Evolutionary conservation across 352 stramenopile genomes (phyloP).

Genomic region (Globisporangium parvum): DNA sequence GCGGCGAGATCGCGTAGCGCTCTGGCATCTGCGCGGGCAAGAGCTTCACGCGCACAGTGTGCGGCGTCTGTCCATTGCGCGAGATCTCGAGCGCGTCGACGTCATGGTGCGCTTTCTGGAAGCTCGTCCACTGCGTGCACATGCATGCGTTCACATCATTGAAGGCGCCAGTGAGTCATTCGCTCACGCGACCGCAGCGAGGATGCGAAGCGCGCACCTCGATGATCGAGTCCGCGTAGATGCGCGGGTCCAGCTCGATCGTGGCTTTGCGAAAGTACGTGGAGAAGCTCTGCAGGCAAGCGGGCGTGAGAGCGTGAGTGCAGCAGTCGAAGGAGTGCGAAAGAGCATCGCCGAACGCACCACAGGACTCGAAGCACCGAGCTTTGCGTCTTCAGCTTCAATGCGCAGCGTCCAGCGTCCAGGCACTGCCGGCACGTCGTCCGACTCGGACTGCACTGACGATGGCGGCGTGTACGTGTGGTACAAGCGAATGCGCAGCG

Average conservation of each 20-base stretch:
- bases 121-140: slow-evolving; percentile 56
- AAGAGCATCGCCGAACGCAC: slow-evolving; percentile 17
- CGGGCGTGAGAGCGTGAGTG: not conserved
- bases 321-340: too few relatives aligned
- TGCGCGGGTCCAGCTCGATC: slow-evolving; percentile 60
- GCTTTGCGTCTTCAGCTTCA: slow-evolving; percentile 35
- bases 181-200: not conserved
- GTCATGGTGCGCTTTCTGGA: slow-evolving; percentile 61
- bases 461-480: slow-evolving; percentile 52
- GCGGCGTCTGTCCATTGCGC: slow-evolving; percentile 35
- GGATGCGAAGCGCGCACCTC: slow-evolving; percentile 23
- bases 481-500: slow-evolving; percentile 49
- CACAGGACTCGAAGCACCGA: slow-evolving; percentile 20
- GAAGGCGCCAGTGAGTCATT: not conserved
- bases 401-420: slow-evolving; percentile 65
- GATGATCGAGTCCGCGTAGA: slow-evolving; percentile 65
- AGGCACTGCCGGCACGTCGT: slow-evolving; percentile 23
- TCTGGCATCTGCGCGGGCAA: slow-evolving; percentile 49
- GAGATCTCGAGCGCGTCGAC: slow-evolving; percentile 55
- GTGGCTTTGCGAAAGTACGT: slow-evolving; percentile 73
- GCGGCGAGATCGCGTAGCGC: slow-evolving; percentile 48
- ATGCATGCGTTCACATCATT: not conserved
- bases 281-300: slow-evolving; percentile 52
- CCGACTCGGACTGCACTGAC: slow-evolving; percentile 18
- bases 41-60: slow-evolving; percentile 66